Conservation (phyloP, 331 rosid species). For the Prunus yedoensis region DNA sequence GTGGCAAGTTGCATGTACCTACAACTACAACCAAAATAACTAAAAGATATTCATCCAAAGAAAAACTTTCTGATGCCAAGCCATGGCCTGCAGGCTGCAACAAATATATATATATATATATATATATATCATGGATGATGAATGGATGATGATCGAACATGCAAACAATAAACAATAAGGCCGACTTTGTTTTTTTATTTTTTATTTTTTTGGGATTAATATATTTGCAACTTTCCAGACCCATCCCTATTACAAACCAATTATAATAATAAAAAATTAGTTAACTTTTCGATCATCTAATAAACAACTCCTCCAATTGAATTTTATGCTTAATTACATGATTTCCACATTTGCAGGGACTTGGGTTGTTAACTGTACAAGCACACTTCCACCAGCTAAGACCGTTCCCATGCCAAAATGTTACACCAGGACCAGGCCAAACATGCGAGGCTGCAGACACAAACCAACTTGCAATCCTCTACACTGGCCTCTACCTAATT, state of each 20-base stretch:
- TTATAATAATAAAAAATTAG: background rate
- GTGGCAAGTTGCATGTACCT: too few relatives aligned
- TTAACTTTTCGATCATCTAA: too few relatives aligned
- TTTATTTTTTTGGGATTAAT: background rate
- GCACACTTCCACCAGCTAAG: slow-evolving; percentile 53
- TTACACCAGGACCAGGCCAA: slow-evolving; percentile 34
- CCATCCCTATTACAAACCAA: background rate
- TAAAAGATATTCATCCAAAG: too few relatives aligned
- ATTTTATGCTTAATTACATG: too few relatives aligned
- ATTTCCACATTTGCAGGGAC: slow-evolving; percentile 33
- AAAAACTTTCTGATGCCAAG: background rate
- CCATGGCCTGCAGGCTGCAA: background rate
- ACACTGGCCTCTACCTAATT: slow-evolving; percentile 65
- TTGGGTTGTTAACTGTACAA: slow-evolving; percentile 52
- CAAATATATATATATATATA: too few relatives aligned
- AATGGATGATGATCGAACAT: background rate
- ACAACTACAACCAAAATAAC: too few relatives aligned
- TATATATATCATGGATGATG: too few relatives aligned
- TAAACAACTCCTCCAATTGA: too few relatives aligned
- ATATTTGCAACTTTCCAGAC: background rate
- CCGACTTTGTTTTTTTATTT: too few relatives aligned
- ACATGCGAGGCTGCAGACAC: slow-evolving; percentile 41
- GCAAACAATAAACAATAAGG: background rate
- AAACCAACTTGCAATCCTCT: slow-evolving; percentile 53
- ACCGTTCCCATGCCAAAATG: slow-evolving; percentile 57